Percentiles rank a stretch among this genome's conserved stretches.
Evolutionary conservation across 768 basidiomycete genomes (phyloP).

Genomic region (Hebeloma cylindrosporum): DNA sequence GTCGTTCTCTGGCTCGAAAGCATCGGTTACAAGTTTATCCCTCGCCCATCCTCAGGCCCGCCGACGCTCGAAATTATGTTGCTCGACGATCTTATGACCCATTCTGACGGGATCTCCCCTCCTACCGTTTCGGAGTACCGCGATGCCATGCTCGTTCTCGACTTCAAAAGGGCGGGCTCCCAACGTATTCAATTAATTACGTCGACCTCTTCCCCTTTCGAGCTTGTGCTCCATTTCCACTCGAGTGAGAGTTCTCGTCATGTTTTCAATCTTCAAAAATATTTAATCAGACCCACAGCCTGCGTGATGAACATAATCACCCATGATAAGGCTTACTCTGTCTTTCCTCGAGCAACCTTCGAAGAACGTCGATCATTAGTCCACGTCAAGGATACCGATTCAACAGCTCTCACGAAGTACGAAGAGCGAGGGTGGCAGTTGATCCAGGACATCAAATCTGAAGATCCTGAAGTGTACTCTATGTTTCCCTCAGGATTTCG

Average conservation of each 20-base stretch:
- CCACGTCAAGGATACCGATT: neutral
- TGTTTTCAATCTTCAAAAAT: neutral
- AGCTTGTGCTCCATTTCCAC: slow-evolving; percentile 42
- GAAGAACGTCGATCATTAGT: slow-evolving; percentile 18
- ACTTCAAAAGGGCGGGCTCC: no score
- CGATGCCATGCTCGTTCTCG: no score
- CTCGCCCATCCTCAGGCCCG: neutral
- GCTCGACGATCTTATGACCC: neutral
- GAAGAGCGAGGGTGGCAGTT: slow-evolving; percentile 35
- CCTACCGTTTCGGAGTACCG: no score
- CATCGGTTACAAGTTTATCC: slow-evolving; percentile 20
- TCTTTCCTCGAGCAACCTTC: slow-evolving; percentile 44
- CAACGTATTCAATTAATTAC: no score
- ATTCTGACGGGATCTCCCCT: neutral
- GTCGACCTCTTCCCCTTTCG: slow-evolving; percentile 28
- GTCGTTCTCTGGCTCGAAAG: slow-evolving; percentile 34
- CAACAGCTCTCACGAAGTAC: slow-evolving; percentile 34
- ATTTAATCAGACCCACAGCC: slow-evolving; percentile 23
- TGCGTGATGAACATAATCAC: slow-evolving; percentile 47
- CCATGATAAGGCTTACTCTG: slow-evolving; percentile 37
- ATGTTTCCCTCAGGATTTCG: slow-evolving; percentile 23
- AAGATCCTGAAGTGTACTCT: slow-evolving; percentile 11
- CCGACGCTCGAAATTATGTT: slow-evolving; percentile 4
- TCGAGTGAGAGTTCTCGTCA: slow-evolving; percentile 35
- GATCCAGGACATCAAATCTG: neutral